Evolutionary conservation across 768 basidiomycete species (phyloP).

Genomic region (Amanita rubescens): DNA sequence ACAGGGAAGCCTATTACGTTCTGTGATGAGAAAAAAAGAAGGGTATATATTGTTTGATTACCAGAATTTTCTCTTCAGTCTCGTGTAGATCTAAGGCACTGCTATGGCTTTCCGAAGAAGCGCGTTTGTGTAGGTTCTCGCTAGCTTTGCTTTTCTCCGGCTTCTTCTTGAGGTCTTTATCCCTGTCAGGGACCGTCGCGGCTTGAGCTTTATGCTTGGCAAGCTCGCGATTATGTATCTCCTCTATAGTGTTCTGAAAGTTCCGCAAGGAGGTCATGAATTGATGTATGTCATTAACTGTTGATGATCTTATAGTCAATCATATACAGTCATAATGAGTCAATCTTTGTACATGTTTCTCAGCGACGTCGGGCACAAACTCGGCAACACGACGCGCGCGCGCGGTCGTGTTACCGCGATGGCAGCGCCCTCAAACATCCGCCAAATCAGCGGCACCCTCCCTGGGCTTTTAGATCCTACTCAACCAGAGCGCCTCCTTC

Average conservation of each 20-base stretch:
- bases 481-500: slow-evolving; percentile 57
- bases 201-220: slow-evolving; percentile 48
- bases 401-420: not conserved
- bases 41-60: slow-evolving; percentile 17
- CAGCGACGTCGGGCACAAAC: not conserved
- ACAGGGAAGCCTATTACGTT: slow-evolving; percentile 33
- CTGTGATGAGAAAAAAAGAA: not conserved
- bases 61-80: slow-evolving; percentile 50
- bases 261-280: slow-evolving; percentile 48
- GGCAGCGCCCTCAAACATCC: not conserved
- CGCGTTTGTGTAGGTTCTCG: slow-evolving; percentile 19
- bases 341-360: not conserved
- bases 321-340: not conserved
- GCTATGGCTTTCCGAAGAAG: not conserved
- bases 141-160: slow-evolving; percentile 43
- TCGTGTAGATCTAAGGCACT: slow-evolving; percentile 28
- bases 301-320: not conserved
- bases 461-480: slow-evolving; percentile 64
- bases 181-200: slow-evolving; percentile 21
- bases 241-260: slow-evolving; percentile 73
- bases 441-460: slow-evolving; percentile 31
- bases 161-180: slow-evolving; percentile 22
- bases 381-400: not conserved
- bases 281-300: not conserved
- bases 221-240: slow-evolving; percentile 62